Conservation (phyloP, 2,329 filamentous ascomycete genomes). For the Penicillium expansum region DNA sequence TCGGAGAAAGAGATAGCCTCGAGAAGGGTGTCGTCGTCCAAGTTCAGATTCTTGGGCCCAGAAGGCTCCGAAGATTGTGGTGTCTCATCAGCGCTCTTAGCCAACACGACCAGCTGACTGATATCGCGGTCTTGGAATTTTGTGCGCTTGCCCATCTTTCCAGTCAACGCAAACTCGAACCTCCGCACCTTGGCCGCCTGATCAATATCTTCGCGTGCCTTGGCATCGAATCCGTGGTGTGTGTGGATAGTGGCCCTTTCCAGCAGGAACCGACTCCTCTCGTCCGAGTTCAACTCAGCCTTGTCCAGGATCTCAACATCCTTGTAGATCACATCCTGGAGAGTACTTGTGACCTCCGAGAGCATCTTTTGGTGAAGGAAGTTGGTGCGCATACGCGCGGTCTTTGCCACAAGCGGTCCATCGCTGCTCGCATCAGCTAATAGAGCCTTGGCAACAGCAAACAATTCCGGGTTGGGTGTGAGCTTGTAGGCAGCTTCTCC, state of each 20-base stretch:
- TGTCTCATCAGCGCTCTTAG: slow-evolving; percentile 62
- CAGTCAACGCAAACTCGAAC: slow-evolving; percentile 79
- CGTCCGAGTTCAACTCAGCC: slow-evolving; percentile 39
- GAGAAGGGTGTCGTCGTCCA: slow-evolving; percentile 91
- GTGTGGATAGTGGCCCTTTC: slow-evolving; percentile 82
- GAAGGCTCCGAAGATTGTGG: slow-evolving; percentile 29
- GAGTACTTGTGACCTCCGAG: slow-evolving; percentile 58
- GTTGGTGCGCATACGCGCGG: slow-evolving; percentile 68
- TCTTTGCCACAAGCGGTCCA: slow-evolving; percentile 47
- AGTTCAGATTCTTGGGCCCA: slow-evolving; percentile 65
- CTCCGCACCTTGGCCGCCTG: slow-evolving; percentile 64
- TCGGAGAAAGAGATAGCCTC: slow-evolving; percentile 80
- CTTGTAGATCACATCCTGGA: slow-evolving; percentile 61
- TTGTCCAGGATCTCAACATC: slow-evolving; percentile 55
- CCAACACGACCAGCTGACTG: slow-evolving; percentile 88
- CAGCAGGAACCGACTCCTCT: slow-evolving; percentile 69
- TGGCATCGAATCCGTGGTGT: slow-evolving; percentile 75
- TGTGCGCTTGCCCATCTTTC: slow-evolving; percentile 69
- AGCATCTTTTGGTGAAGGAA: slow-evolving; percentile 70
- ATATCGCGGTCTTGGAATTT: slow-evolving; percentile 49
- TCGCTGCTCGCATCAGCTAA: slow-evolving; percentile 49
- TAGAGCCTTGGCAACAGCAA: slow-evolving; percentile 68
- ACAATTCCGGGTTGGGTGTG: slow-evolving; percentile 78
- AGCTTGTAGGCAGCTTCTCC: slow-evolving; percentile 83
- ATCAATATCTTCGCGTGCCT: slow-evolving; percentile 68